Evolutionary conservation across 257 asterid species (phyloP), one percentile per base, ranked within the genome.

Genomic region (Voacanga thouarsii): DNA sequence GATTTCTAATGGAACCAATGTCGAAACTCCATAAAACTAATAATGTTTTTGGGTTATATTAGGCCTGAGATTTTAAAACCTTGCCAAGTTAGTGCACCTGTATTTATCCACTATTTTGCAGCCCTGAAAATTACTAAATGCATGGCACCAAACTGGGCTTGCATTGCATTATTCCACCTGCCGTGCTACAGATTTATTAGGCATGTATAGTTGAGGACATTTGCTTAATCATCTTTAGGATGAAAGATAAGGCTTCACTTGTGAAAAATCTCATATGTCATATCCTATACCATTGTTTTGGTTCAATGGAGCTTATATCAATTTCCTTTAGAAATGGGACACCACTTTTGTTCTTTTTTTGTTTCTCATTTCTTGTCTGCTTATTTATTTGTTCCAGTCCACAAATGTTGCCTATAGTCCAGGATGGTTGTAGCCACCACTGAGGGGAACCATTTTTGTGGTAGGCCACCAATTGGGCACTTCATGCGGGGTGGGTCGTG

Each of bases 41-140:
- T 18, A 8, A 26, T 39, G 12, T 67, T 67, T 1, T 66, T 15
- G 15, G 26, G 1, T 33, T 66, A 66, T 66, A 18, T 33, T 3
- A 33, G 71, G 45, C n/a, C 16, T 65, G 45, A 65, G 45, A 16
- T 65, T 33, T 49, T 33, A 41, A 65, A 33, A 33, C 28, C 18
- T 66, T 64, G 70, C 6, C 50, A 2, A 18, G 26, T 66, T 30
- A 66, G 12, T 8, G 0, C 7, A 19, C 26, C 50, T 4, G 11
- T 39, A 39, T 67, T 67, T 14, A 41, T 67, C 49, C 24, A 23
- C 72, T 19, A 37, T 67, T 7, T 67, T 28, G 50, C 26, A 33
- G 71, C 18, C 71, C 47, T 66, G 65, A 66, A 67, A 67, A 67
- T 18, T 39, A 67, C 4, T 66, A 67, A 67, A 67, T 67, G 5